These are phyloP conservation scores for Linderina pennispora DNA, from an alignment of 192 early-diverging fungal species.

Conservation along the genomic window DNA sequence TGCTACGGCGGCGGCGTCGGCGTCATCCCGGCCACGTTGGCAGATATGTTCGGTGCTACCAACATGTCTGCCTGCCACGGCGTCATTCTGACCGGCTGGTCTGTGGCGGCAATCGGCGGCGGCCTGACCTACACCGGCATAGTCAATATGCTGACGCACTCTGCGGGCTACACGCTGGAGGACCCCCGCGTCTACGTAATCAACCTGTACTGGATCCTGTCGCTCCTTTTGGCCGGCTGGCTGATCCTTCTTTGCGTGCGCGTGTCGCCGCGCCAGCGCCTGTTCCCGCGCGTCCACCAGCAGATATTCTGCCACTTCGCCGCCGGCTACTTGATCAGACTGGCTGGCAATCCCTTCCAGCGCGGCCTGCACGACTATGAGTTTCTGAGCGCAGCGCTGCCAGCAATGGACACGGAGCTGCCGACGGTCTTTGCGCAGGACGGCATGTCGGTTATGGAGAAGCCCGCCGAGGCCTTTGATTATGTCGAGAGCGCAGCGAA, in stretches of 20 bases:
- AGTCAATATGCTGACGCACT: constrained; percentile 41
- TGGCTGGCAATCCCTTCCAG: constrained; percentile 40
- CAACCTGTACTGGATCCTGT: constrained; percentile 70
- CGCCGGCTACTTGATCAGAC: constrained; percentile 47
- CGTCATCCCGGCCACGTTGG: constrained; percentile 66
- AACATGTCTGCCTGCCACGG: constrained; percentile 72
- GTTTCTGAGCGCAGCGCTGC: constrained; percentile 19
- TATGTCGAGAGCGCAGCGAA: constrained; percentile 16
- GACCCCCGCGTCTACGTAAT: constrained; percentile 50
- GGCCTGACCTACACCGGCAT: constrained; percentile 63
- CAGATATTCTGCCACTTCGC: constrained; percentile 54
- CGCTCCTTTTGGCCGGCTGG: constrained; percentile 54
- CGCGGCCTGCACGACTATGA: constrained; percentile 39
- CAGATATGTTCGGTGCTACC: constrained; percentile 75
- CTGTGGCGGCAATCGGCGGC: constrained; percentile 65
- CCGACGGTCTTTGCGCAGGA: constrained; percentile 5
- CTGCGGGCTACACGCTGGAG: constrained; percentile 38
- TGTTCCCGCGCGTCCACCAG: constrained; percentile 56
- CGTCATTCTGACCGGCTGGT: constrained; percentile 72
- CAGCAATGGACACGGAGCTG: background rate
- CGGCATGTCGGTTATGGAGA: background rate
- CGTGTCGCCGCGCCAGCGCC: constrained; percentile 56
- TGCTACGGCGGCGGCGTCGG: constrained; percentile 76
- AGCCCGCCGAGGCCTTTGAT: constrained; percentile 33
- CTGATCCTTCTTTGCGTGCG: constrained; percentile 54